Evolutionary conservation across 2,329 filamentous ascomycete species (phyloP).

Genomic region (Exophiala sp.): DNA sequence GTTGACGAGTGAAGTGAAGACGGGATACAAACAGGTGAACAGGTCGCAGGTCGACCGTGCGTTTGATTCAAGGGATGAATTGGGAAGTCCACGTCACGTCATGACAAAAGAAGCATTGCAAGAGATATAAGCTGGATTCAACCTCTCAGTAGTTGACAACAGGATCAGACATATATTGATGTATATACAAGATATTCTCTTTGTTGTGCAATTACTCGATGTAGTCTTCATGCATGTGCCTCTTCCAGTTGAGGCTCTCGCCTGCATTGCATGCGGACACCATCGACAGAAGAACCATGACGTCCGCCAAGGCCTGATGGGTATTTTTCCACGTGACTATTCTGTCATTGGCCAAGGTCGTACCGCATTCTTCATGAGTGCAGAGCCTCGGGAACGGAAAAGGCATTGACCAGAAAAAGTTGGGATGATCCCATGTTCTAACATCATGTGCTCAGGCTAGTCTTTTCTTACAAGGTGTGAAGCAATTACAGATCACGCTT

Average conservation of each 20-base stretch:
- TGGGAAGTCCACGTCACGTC: slow-evolving; percentile 1
- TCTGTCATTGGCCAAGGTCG: slow-evolving; percentile 4
- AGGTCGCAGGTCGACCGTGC: slow-evolving; percentile 8
- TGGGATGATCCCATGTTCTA: not conserved
- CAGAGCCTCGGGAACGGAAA: not conserved
- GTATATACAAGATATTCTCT: no score
- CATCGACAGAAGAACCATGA: not conserved
- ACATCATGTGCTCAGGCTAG: no score
- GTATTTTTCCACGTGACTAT: not conserved
- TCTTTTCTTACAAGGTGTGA: no score
- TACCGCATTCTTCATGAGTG: not conserved
- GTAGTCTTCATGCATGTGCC: not conserved
- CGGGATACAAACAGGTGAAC: slow-evolving; percentile 7
- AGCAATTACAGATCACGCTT: no score
- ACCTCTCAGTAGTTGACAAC: no score
- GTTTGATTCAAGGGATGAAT: slow-evolving; percentile 18
- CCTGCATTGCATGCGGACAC: not conserved
- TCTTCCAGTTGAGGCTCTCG: not conserved
- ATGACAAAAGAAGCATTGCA: not conserved
- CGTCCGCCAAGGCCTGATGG: not conserved
- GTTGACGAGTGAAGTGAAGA: not conserved
- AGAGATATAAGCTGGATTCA: no score
- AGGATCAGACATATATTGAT: no score
- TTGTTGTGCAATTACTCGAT: no score
- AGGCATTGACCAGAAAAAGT: not conserved